phyloP scores from a whole-genome alignment of 257 asterid species.

The Solanum rostratum region DNA sequence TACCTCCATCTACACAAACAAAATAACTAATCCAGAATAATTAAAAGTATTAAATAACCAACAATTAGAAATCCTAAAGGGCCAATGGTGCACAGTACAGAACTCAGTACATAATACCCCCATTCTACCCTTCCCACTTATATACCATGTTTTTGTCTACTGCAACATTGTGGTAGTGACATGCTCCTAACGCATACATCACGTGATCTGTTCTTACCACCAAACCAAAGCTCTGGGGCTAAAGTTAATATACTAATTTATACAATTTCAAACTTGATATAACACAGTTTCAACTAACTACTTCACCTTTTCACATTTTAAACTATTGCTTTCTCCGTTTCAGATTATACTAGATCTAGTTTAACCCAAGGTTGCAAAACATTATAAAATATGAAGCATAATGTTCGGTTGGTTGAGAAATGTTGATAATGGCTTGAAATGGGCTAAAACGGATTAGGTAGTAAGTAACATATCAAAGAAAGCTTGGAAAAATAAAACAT shows the following conservation, averaged over 20 bases:
- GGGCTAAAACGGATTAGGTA: background rate
- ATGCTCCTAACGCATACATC: background rate
- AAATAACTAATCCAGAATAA: background rate
- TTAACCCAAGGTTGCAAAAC: background rate
- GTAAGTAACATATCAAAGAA: too few species aligned
- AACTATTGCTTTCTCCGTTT: too few species aligned
- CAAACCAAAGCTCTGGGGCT: too few species aligned
- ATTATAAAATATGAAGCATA: background rate
- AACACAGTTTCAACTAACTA: too few species aligned
- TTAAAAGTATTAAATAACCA: background rate
- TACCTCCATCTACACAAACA: background rate
- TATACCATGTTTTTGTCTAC: background rate
- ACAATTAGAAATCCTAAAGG: background rate
- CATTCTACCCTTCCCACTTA: background rate
- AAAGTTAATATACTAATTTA: too few species aligned
- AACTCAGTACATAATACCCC: background rate
- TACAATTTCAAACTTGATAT: too few species aligned
- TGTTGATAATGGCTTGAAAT: too few species aligned
- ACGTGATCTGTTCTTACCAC: background rate
- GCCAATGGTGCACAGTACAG: background rate
- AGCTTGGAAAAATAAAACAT: too few species aligned
- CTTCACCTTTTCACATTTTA: too few species aligned
- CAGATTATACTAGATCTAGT: background rate
- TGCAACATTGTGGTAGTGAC: background rate
- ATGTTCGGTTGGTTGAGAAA: too few species aligned